Evolutionary conservation across 352 stramenopile species (phyloP), one percentile per base, ranked within the genome.

Genomic region (Phytopythium litorale): DNA sequence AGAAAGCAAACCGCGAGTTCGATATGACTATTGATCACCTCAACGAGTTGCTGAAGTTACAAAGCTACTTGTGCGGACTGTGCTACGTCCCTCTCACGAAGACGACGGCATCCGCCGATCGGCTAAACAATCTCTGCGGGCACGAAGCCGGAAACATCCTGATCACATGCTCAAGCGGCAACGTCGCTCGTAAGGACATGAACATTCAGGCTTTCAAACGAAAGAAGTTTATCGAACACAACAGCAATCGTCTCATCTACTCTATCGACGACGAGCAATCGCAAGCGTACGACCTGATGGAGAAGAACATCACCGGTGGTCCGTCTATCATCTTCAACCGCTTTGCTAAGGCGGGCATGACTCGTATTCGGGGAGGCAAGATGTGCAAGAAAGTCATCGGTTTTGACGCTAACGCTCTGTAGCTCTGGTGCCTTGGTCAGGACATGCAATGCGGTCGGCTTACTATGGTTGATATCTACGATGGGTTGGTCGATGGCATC

Each of bases 401-500:
- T 0, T 72, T 68, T 19, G 68, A 70, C 62, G 62, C 59, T 21
- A 73, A 76, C 35, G 65, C 62, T 38, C 28, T 71, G 25, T 81
- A 81, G 40, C 57, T 81, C 0, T 78, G 64, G 67, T 50, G 46
- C 33, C 53, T 76, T n/a, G 64, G 66, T 46, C 63, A 67, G 57
- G 46, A 68, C 0, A 78, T 81, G 67, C 70, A 63, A 12, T 81
- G 67, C 43, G 68, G 63, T 35, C 9, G 48, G 2, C 43, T 77
- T 2, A 69, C 33, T 7, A 72, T 38, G 2, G 65, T 70, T 2
- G 60, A 72, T 5, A 0, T 48, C 0, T 77, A 79, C 21, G 63
- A 67, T 21, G 43, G 8, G 15, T 60, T 81, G 15, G 33, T 79
- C 18, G 60, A 79, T 37, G 70, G 79, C 28, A 74, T 81, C 21